Evolutionary conservation across 352 stramenopile species (phyloP).

Genomic region (Thraustochytrium sp.): DNA sequence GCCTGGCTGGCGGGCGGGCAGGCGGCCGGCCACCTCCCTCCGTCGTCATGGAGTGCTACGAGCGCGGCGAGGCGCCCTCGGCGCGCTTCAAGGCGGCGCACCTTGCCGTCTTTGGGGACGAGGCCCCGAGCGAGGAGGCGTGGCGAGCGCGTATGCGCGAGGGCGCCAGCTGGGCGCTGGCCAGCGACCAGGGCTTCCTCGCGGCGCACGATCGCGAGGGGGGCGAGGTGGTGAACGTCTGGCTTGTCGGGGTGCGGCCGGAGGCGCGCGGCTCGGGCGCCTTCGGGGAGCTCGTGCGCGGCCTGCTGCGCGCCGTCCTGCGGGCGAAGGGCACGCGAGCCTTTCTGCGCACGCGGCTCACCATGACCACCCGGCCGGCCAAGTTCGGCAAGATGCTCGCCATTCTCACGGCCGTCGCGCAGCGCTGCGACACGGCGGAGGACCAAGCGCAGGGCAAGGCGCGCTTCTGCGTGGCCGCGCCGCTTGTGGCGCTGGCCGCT

Average conservation of each 20-base stretch:
- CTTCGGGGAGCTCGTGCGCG: not conserved
- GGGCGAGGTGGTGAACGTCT: not conserved
- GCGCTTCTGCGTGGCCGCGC: not conserved
- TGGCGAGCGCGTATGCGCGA: not conserved
- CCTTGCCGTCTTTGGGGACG: not conserved
- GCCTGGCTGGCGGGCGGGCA: no score
- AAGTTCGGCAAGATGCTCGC: slow-evolving; percentile 37
- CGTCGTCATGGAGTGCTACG: not conserved
- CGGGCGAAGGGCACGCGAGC: not conserved
- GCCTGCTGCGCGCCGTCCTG: not conserved
- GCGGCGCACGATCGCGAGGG: not conserved
- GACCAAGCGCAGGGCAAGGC: not conserved
- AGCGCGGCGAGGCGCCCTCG: not conserved
- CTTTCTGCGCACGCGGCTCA: not conserved
- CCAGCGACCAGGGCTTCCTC: not conserved
- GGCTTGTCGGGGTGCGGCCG: not conserved
- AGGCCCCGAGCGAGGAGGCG: not conserved
- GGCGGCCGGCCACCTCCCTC: no score
- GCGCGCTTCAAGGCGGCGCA: not conserved
- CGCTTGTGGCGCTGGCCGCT: not conserved
- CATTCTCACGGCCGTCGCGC: not conserved
- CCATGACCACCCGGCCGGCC: not conserved
- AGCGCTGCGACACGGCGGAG: slow-evolving; percentile 9
- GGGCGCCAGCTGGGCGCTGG: not conserved
- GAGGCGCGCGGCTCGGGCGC: slow-evolving; percentile 1